Conservation (phyloP, 31 red algal species). For the Endocladia muricata region DNA sequence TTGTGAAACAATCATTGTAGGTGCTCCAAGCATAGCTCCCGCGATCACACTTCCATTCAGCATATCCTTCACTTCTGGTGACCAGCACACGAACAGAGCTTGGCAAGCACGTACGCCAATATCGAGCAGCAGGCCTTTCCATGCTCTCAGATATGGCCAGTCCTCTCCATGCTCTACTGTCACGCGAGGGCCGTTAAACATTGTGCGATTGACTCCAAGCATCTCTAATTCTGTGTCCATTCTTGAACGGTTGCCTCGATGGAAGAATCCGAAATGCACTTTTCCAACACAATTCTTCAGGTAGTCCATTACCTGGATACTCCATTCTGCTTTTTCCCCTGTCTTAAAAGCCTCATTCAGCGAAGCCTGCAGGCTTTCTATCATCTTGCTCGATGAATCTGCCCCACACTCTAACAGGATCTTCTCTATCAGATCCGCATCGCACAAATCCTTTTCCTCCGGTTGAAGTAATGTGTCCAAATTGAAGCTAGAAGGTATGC, state of each 20-base stretch:
- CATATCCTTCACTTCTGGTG: neutral
- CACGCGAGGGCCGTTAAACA: neutral
- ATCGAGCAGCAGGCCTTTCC: neutral
- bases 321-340: neutral
- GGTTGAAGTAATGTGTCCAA: neutral
- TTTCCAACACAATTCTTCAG: conserved; percentile 1
- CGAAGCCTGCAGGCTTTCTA: neutral
- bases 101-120: conserved; percentile 9
- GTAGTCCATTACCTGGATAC: neutral
- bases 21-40: neutral
- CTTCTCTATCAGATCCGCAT: neutral
- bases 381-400: neutral
- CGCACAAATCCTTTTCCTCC: conserved; percentile 12
- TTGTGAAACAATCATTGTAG: neutral
- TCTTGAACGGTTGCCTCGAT: conserved; percentile 2
- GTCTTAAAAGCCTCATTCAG: conserved; percentile 1
- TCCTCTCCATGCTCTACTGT: conserved; percentile 11
- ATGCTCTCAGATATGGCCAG: conserved; percentile 12
- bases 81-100: conserved; percentile 1
- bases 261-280: conserved; percentile 15
- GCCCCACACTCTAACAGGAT: neutral
- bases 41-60: neutral
- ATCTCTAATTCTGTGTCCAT: neutral
- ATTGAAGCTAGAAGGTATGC: neutral
- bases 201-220: neutral